Percentiles rank a stretch among this genome's conserved stretches.
These are phyloP conservation scores for Kalanchoe fedtschenkoi DNA, from an alignment of 164 flowering plant species.

Conservation along the genomic window DNA sequence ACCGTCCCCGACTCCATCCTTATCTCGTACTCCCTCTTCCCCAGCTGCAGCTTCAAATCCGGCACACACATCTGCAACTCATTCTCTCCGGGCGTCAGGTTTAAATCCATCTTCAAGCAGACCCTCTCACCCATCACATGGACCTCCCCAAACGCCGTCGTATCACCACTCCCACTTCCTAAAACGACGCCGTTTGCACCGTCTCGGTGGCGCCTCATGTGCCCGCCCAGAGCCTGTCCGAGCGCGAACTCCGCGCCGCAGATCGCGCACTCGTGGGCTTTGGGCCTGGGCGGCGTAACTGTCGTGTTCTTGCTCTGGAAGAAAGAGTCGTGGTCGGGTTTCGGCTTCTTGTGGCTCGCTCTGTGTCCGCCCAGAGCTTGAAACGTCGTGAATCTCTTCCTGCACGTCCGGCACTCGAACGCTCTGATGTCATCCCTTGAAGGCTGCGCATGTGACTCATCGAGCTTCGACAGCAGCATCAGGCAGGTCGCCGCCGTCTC, in stretches of 20 bases:
- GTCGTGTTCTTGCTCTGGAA: too few species aligned
- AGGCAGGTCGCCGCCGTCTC: not conserved
- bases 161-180: not conserved
- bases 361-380: constrained; percentile 7
- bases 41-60: not conserved
- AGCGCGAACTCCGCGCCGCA: constrained; percentile 2
- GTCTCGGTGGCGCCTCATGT: constrained; percentile 4
- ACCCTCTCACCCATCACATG: not conserved
- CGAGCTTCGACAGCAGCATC: constrained; percentile 1
- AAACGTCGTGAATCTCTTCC: constrained; percentile 1
- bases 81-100: not conserved
- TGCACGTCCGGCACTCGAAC: not conserved
- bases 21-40: not conserved
- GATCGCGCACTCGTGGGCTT: constrained; percentile 1
- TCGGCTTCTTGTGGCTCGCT: constrained; percentile 6
- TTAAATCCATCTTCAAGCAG: not conserved
- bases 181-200: not conserved
- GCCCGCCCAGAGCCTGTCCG: constrained; percentile 6
- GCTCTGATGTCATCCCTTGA: not conserved
- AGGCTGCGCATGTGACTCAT: not conserved
- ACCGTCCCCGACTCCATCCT: not conserved
- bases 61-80: not conserved
- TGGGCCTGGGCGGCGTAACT: not conserved
- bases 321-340: not conserved
- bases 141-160: too few species aligned